A percentile compares a stretch with the other conserved stretches of the same genome.
Conservation (phyloP, 73 alveolate genomes). For the Blepharisma stoltei region DNA sequence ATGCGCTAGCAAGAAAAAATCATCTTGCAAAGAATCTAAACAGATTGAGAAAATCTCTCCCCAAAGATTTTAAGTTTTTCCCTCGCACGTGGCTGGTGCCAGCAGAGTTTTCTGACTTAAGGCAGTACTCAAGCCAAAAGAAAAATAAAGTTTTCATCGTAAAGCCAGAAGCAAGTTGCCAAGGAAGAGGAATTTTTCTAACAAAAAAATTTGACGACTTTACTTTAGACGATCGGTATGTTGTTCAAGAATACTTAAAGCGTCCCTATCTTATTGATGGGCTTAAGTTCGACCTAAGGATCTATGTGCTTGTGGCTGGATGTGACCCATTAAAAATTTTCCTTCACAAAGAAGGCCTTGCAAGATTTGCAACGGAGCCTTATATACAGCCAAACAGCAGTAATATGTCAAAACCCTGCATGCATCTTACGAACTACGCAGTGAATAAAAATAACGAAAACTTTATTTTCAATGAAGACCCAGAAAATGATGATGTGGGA, state of each 20-base stretch:
- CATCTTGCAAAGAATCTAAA: conserved; percentile 69
- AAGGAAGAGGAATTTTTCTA: conserved; percentile 79
- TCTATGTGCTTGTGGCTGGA: conserved; percentile 87
- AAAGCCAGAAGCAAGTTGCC: conserved; percentile 80
- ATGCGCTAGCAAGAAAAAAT: conserved; percentile 70
- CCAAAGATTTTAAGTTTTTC: conserved; percentile 58
- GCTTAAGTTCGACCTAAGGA: conserved; percentile 81
- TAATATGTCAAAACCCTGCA: conserved; percentile 64
- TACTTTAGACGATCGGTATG: conserved; percentile 71
- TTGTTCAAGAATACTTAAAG: conserved; percentile 74
- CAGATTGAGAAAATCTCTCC: conserved; percentile 61
- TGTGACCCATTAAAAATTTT: conserved; percentile 88
- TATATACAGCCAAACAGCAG: conserved; percentile 60
- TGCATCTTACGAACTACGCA: conserved; percentile 93
- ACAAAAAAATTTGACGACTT: conserved; percentile 58
- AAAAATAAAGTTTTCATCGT: conserved; percentile 69
- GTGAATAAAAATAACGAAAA: conserved; percentile 75
- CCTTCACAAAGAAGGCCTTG: conserved; percentile 91
- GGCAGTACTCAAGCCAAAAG: conserved; percentile 42
- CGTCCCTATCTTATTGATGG: conserved; percentile 92
- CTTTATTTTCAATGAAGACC: conserved; percentile 59
- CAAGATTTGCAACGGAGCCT: conserved; percentile 74
- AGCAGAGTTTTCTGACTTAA: conserved; percentile 66
- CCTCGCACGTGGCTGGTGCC: conserved; percentile 80
- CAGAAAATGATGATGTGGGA: conserved; percentile 52